phyloP scores from a whole-genome alignment of 2,329 filamentous ascomycete genomes.

The Botrytis deweyae region DNA sequence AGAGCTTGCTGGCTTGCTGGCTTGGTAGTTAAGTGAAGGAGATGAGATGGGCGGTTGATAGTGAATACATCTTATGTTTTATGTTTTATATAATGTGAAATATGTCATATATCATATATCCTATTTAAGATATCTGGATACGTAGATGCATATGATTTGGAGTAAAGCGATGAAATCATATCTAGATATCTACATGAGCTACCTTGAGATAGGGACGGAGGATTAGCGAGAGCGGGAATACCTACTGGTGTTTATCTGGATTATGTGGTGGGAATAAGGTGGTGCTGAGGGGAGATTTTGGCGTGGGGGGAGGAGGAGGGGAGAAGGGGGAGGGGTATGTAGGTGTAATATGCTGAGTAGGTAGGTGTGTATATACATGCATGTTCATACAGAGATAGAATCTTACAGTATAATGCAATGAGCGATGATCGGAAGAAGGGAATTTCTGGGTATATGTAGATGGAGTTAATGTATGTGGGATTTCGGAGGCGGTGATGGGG shows the following conservation, averaged over 20 bases:
- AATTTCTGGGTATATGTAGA: rapidly evolving
- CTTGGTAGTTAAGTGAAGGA: no score
- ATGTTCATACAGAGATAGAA: background rate
- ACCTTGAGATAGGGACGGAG: background rate
- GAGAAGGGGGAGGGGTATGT: no score
- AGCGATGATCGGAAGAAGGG: background rate
- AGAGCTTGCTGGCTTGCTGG: no score
- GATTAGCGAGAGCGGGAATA: background rate
- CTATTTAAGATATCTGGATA: no score
- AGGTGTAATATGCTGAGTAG: background rate
- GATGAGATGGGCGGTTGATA: background rate
- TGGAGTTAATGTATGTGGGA: background rate
- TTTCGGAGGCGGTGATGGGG: background rate
- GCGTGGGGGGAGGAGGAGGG: background rate
- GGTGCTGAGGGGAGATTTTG: background rate
- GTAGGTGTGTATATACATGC: no score
- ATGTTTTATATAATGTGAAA: background rate
- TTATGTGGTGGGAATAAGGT: background rate
- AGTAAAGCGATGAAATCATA: no score
- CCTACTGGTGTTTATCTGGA: no score
- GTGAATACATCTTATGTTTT: no score
- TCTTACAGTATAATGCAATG: background rate
- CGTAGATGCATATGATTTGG: no score
- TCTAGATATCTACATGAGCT: no score
- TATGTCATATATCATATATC: no score